Percentiles rank a stretch among this genome's conserved stretches.
Evolutionary conservation across 371 early-diverging fungal species (phyloP).

Genomic region (Parasitella parasitica): DNA sequence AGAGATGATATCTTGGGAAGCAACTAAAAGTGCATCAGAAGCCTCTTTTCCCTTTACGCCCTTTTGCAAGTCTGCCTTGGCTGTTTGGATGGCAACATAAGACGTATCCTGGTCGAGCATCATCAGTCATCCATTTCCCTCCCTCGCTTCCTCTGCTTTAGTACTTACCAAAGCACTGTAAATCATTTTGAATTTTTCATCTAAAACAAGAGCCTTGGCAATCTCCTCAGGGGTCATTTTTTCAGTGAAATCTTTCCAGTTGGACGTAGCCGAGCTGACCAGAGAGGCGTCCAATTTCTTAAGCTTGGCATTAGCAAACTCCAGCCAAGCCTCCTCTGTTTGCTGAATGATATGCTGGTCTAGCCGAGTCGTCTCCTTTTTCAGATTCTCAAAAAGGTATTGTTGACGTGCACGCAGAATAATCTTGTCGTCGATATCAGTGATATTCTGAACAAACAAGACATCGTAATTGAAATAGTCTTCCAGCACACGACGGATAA

Average conservation of each 20-base stretch:
- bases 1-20: slow-evolving; percentile 55
- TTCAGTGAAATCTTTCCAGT: slow-evolving; percentile 59
- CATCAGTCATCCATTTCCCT: not conserved
- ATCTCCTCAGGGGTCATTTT: slow-evolving; percentile 56
- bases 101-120: slow-evolving; percentile 36
- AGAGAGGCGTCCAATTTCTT: slow-evolving; percentile 42
- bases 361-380: slow-evolving; percentile 38
- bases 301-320: slow-evolving; percentile 63
- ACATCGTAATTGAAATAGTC: slow-evolving; percentile 98
- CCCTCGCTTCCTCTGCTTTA: not conserved
- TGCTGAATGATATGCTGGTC: slow-evolving; percentile 47
- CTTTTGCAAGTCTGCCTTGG: slow-evolving; percentile 46
- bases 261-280: slow-evolving; percentile 27
- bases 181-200: slow-evolving; percentile 80
- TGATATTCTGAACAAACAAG: slow-evolving; percentile 97
- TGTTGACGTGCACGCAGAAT: slow-evolving; percentile 91
- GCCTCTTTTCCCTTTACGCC: slow-evolving; percentile 43
- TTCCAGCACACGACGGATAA: slow-evolving; percentile 92
- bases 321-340: slow-evolving; percentile 62
- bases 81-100: slow-evolving; percentile 48
- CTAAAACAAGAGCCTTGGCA: slow-evolving; percentile 45
- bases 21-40: slow-evolving; percentile 47
- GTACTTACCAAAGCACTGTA: slow-evolving; percentile 57
- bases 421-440: slow-evolving; percentile 99
- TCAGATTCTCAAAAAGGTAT: slow-evolving; percentile 72